Evolutionary conservation across 257 asterid genomes (phyloP).

Genomic region (Jasminum sambac): DNA sequence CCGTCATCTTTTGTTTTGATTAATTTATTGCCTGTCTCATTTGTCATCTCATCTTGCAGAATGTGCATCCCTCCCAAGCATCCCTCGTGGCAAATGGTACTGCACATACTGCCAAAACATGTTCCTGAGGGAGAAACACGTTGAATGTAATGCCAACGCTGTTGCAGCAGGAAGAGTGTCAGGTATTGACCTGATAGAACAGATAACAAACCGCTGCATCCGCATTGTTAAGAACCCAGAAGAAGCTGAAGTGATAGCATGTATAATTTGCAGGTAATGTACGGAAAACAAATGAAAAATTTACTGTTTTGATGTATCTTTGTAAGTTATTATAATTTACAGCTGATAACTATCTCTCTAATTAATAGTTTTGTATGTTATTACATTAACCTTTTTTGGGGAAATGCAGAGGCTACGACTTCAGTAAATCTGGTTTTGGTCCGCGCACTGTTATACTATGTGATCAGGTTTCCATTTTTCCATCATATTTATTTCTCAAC

Average conservation of each 20-base stretch:
- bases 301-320: neutral
- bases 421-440: constrained; percentile 97
- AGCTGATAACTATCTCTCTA: constrained; percentile 7
- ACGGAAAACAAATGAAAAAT: neutral
- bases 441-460: constrained; percentile 98
- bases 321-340: neutral
- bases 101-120: constrained; percentile 92
- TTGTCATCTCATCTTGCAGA: constrained; percentile 51
- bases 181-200: constrained; percentile 73
- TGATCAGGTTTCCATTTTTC: constrained; percentile 70
- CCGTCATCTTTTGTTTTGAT: neutral
- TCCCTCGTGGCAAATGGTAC: constrained; percentile 94
- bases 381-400: constrained; percentile 9
- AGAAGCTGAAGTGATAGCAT: constrained; percentile 90
- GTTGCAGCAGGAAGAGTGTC: constrained; percentile 90
- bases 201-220: constrained; percentile 80
- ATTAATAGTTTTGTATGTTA: constrained; percentile 10
- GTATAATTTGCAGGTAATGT: constrained; percentile 91
- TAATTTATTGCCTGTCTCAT: constrained; percentile 8
- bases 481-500: constrained; percentile 8
- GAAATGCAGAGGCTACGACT: constrained; percentile 81
- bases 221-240: constrained; percentile 86
- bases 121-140: constrained; percentile 82
- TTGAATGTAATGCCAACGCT: constrained; percentile 77
- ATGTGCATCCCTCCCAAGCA: constrained; percentile 73